phyloP scores from a whole-genome alignment of 148 eudicot species.

The Vaccinium vitisidaea region DNA sequence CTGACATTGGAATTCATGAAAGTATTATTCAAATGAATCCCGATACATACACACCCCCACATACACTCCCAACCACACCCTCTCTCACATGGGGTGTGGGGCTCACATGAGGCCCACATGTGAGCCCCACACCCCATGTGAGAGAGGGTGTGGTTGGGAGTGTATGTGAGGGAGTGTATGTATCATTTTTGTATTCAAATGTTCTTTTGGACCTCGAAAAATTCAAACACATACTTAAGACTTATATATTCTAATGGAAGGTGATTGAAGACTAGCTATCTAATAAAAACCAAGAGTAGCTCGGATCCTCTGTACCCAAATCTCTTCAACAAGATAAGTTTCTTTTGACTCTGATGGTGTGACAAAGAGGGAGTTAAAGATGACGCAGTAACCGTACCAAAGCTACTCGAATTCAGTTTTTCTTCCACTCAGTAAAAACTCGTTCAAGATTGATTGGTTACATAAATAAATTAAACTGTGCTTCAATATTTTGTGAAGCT shows the following conservation, averaged over 20 bases:
- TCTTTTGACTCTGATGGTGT: too few relatives aligned
- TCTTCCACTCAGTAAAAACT: background rate
- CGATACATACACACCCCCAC: too few relatives aligned
- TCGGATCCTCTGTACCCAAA: too few relatives aligned
- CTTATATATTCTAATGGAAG: background rate
- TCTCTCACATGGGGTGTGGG: too few relatives aligned
- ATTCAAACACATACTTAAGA: background rate
- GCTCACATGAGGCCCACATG: too few relatives aligned
- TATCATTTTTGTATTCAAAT: too few relatives aligned
- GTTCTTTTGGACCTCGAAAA: background rate
- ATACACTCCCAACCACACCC: too few relatives aligned
- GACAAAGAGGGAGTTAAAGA: too few relatives aligned
- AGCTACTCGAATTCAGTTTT: background rate
- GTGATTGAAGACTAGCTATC: background rate
- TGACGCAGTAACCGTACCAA: background rate
- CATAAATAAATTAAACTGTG: background rate
- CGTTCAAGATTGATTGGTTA: background rate
- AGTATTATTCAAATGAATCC: conserved; percentile 7
- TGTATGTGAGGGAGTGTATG: too few relatives aligned
- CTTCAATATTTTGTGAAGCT: background rate
- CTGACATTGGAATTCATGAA: conserved; percentile 9
- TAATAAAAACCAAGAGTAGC: background rate
- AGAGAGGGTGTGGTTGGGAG: too few relatives aligned
- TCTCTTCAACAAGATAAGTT: too few relatives aligned
- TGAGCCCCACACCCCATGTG: too few relatives aligned